Evolutionary conservation across 805 yeast species (phyloP).

Genomic region (Jamesozyma spencerorum): DNA sequence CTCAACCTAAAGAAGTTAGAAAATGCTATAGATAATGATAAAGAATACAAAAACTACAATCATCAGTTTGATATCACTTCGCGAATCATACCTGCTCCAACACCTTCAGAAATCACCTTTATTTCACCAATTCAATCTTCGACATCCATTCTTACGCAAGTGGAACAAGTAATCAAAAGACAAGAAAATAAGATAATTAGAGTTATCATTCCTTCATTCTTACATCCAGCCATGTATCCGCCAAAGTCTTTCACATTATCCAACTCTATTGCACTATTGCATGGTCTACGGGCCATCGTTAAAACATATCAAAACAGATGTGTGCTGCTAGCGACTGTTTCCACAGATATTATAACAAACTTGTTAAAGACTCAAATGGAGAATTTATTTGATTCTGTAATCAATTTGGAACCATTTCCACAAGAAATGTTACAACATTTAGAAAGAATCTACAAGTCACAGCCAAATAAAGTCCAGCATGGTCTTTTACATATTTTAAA

Average conservation of each 20-base stretch:
- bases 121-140: constrained; percentile 34
- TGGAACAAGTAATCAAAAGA: constrained; percentile 37
- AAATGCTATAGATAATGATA: constrained; percentile 13
- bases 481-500: constrained; percentile 74
- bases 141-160: constrained; percentile 31
- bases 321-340: constrained; percentile 45
- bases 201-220: constrained; percentile 62
- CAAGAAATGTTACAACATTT: constrained; percentile 58
- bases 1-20: constrained; percentile 1
- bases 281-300: constrained; percentile 45
- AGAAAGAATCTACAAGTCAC: constrained; percentile 53
- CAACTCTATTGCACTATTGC: constrained; percentile 51
- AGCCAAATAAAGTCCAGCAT: constrained; percentile 68
- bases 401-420: constrained; percentile 74
- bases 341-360: constrained; percentile 53
- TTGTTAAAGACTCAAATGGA: constrained; percentile 46
- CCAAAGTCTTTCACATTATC: constrained; percentile 39
- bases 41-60: constrained; percentile 42
- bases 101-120: constrained; percentile 48
- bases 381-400: constrained; percentile 51
- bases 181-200: constrained; percentile 46
- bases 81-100: constrained; percentile 57
- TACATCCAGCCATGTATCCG: constrained; percentile 68
- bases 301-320: constrained; percentile 39
- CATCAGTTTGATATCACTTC: constrained; percentile 72